Evolutionary conservation across 192 early-diverging fungal genomes (phyloP), one percentile per base, ranked within the genome.

Genomic region (Martensiomyces pterosporus): DNA sequence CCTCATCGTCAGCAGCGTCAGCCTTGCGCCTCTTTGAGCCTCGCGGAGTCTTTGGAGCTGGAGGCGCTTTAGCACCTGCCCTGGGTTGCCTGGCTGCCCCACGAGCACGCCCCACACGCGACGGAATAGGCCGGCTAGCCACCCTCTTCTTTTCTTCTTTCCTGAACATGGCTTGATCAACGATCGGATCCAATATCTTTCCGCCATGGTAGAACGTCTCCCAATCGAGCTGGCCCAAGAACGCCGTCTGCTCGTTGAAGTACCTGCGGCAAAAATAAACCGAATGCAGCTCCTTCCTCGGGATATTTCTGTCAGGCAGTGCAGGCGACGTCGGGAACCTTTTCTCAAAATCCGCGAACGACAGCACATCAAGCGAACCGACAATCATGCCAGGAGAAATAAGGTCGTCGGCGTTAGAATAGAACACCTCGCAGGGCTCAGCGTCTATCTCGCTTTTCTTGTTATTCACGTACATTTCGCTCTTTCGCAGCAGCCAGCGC

Each of bases 401-500:
- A 42, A 67, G 39, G 26, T 78, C 81, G 40, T 66, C 79, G 32
- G 55, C 49, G 15, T 66, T 81, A 19, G 62, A 64, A 39, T 67
- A 83, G 22, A 49, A 81, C 46, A 56, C 55, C 39, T 68, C 77
- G 37, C 32, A 24, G 1, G 44, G 35, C 40, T 54, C 40, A 29
- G 61, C 53, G 42, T 58, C 47, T 2, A 65, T 24, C 7, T 22
- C 32, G 32, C 18, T 29, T 3, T 37, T 36, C 37, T 38, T 57
- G 37, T 49, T 54, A 16, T 35, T 42, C 14, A 54, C 25, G 25
- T 25, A 62, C 64, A 75, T 59, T 52, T 64, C 52, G 45, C 16
- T 35, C 2, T 46, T 56, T 3, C 78, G 79, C 35, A 76, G 54
- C 48, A 83, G 75, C 81, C 81, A 83, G 1, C 81, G 75, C 27